Base-by-base conservation (phyloP, 164 flowering plant genomes). In the Echeveria elegans region DNA sequence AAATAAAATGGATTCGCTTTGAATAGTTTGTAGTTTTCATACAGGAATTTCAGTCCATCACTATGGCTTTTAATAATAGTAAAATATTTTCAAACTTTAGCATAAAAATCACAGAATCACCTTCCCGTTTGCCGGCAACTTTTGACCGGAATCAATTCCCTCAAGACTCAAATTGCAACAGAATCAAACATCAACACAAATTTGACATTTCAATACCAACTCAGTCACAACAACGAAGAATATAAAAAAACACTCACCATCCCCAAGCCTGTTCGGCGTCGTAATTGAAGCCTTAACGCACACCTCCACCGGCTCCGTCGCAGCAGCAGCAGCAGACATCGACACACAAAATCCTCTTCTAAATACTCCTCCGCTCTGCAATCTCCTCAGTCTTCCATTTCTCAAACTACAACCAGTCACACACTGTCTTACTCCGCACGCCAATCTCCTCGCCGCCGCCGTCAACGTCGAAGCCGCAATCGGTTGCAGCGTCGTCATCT, bases 271-370 rank as follows among this genome's bases (percentile, higher is more conserved):
- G 72, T 82, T 76, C 60, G 95, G 98, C 6, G 73, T 34, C n/a
- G 91, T 86, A 50, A 73, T 21, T 23, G 98, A 88, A 14, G 80
- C 86, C 71, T 93, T 93, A 70, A 82, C 98, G 76, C 90, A 88
- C 73, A 88, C 73, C 74, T 93, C 90, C 14, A 89, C 77, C 56
- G 97, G 87, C 58, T 71, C 71, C 12, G 85, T 59, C 24, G 68
- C 65, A 3, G 5, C 65, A 1, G 68, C 65, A 3, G 5, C 65
- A 1, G 85, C 34, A 8, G 90, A 69, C 78, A 78, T 67, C 1
- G 79, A 69, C 0, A 80, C 72, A 0, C 77, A 58, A 66, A 72
- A 65, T 68, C 15, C 11, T 58, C 77, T 38, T 29, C 65, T 21
- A 23, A 32, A 34, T 5, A n/a, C 16, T n/a, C 65, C 28, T n/a